Evolutionary conservation across 1,139 yeast species (phyloP), one percentile per base, ranked within the genome.

Genomic region (Scheffersomyces cryptocercus): DNA sequence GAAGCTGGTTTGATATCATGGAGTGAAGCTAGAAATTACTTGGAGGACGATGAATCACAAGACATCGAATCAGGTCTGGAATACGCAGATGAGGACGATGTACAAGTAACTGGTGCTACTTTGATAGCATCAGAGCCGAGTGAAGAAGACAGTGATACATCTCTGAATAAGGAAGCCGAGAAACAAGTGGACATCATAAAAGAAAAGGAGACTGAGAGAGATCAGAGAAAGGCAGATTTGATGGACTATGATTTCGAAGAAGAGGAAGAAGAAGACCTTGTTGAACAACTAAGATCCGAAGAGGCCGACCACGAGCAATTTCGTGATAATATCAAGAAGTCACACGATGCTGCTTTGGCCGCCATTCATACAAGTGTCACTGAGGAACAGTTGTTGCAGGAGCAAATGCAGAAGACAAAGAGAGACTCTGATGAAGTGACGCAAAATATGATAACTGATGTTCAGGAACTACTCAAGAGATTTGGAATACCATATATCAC

Each of bases 401-500:
- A 77, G 37, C 81, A 85, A 56, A 76, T 83, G 37, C 79, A 73
- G 33, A 84, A 81, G 51, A 90, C 88, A 30, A 79, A 82, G 48
- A 73, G 97, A 47, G 98, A 93, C 62, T 81, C 97, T 0, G 99
- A 93, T 55, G 95, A 88, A 55, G 97, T 93, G 0, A 87, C 97
- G 0, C 81, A 81, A 13, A 79, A 79, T 3, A 93, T 95, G 98
- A 79, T 93, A 16, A 74, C 76, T 37, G 98, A 93, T 59, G 95
- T 95, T 9, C 97, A 93, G 62, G 96, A 89, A 48, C 70, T 95
- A 34, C 70, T 95, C 5, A 79, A 85, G 30, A 64, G 95, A 44
- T 95, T 95, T 69, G 99, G 99, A 1, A 86, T 93, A 9, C 99
- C 99, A 0, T 93, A 81, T 54, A 79, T 93, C 6, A 88, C 97